phyloP scores from a whole-genome alignment of 768 basidiomycete species.

The Auriscalpium vulgare region DNA sequence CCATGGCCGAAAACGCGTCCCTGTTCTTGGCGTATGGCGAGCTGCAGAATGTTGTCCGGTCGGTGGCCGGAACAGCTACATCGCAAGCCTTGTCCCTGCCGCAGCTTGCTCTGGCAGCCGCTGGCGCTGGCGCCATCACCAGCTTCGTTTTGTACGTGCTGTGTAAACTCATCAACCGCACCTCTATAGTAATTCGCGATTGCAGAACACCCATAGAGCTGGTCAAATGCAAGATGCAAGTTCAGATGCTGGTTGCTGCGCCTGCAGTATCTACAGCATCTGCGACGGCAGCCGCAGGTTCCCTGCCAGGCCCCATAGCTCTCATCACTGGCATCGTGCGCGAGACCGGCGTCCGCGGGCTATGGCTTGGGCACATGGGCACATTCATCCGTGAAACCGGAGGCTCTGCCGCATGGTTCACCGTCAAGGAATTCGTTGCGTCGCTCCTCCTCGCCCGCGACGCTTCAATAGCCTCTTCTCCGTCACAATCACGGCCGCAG shows the following conservation, averaged over 20 bases:
- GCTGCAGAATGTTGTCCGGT: constrained; percentile 54
- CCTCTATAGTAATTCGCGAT: constrained; percentile 1
- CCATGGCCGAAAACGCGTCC: constrained; percentile 87
- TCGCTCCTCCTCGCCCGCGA: constrained; percentile 50
- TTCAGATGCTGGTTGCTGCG: constrained; percentile 69
- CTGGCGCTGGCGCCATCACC: constrained; percentile 78
- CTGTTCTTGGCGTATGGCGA: constrained; percentile 84
- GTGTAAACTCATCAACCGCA: not conserved
- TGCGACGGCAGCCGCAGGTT: constrained; percentile 14
- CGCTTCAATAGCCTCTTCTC: too few relatives aligned
- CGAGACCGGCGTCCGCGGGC: constrained; percentile 64
- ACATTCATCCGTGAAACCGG: constrained; percentile 92
- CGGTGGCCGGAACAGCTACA: constrained; percentile 25
- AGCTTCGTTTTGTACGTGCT: constrained; percentile 77
- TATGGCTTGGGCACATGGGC: constrained; percentile 96
- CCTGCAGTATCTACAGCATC: constrained; percentile 26
- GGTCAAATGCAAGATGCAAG: constrained; percentile 97
- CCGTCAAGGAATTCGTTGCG: constrained; percentile 74
- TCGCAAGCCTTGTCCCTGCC: constrained; percentile 44
- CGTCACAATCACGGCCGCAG: not conserved
- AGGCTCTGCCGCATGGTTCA: constrained; percentile 87
- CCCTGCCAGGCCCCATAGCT: constrained; percentile 65
- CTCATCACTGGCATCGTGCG: constrained; percentile 59
- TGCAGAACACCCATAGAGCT: constrained; percentile 86
- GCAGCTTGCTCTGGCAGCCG: constrained; percentile 74